phyloP scores from a whole-genome alignment of 257 asterid genomes.

The Fraxinus quadrangulata region DNA sequence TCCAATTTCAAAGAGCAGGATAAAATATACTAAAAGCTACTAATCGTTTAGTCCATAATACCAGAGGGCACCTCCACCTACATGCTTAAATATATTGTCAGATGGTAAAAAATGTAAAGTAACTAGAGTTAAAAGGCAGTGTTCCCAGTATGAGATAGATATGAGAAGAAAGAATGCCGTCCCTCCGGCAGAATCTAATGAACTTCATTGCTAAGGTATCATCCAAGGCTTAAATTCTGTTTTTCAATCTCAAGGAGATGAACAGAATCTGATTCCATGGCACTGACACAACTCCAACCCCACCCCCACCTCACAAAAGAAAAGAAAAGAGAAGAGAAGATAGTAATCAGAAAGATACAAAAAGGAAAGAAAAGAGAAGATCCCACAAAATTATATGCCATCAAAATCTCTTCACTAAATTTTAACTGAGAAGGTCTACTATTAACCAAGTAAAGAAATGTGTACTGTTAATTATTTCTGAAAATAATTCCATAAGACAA shows the following conservation, averaged over 20 bases:
- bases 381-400: background rate
- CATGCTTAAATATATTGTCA: background rate
- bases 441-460: background rate
- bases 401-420: background rate
- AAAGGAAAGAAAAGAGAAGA: background rate
- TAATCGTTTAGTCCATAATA: background rate
- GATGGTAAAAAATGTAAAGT: background rate
- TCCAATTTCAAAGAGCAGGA: background rate
- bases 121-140: background rate
- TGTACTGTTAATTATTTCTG: background rate
- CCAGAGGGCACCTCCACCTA: background rate
- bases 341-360: background rate
- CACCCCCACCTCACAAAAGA: background rate
- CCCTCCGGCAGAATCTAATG: background rate
- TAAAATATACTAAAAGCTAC: background rate
- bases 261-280: background rate
- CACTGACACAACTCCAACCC: background rate
- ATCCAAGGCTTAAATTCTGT: background rate
- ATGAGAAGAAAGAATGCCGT: background rate
- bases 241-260: background rate
- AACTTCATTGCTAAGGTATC: background rate
- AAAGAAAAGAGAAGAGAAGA: conserved; percentile 1
- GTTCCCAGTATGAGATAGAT: background rate
- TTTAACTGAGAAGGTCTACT: background rate
- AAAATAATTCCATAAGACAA: background rate